A percentile compares a stretch with the other conserved stretches of the same genome.
phyloP scores from a whole-genome alignment of 345 rosid species.

The Eucalyptus curtisii region DNA sequence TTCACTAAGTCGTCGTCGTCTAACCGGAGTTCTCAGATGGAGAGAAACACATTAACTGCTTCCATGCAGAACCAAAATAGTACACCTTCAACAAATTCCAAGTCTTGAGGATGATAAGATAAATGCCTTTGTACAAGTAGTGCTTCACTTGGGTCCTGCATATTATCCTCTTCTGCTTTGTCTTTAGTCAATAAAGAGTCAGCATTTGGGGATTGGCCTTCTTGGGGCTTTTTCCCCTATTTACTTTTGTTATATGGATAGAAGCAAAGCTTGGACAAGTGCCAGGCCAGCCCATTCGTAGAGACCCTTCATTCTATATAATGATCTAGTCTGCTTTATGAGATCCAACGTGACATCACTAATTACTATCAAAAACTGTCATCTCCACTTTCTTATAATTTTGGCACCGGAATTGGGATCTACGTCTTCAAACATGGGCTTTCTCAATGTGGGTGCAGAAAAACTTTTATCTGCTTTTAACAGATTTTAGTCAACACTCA shows the following conservation, averaged over 20 bases:
- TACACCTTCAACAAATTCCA: neutral
- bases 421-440: too few relatives aligned
- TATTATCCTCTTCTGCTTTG: conserved; percentile 30
- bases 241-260: neutral
- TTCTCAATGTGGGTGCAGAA: neutral
- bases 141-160: neutral
- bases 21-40: conserved; percentile 14
- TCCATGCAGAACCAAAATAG: conserved; percentile 12
- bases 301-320: neutral
- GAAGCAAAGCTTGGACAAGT: neutral
- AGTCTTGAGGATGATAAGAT: neutral
- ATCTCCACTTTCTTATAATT: neutral
- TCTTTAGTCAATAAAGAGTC: neutral
- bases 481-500: neutral
- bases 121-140: neutral
- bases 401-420: neutral
- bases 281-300: neutral
- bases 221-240: neutral
- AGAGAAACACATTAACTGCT: conserved; percentile 5
- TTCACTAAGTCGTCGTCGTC: conserved; percentile 32
- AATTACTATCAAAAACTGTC: neutral
- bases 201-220: neutral
- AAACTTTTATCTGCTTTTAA: neutral
- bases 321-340: neutral
- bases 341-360: neutral